These are phyloP conservation scores for Reutealis trisperma DNA, from an alignment of 345 rosid genomes.

Conservation along the genomic window DNA sequence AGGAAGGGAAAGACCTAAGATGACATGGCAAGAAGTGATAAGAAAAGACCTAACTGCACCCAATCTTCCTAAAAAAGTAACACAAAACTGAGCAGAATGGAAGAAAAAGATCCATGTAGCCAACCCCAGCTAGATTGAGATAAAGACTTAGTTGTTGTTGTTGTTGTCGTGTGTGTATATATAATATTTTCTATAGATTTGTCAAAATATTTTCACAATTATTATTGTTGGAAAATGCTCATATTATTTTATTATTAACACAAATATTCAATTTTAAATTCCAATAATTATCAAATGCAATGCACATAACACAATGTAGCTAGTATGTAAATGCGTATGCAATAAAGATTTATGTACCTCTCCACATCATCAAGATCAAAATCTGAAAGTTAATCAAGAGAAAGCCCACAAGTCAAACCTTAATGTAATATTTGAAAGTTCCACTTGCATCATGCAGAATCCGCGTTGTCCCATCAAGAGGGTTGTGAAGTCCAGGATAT, in stretches of 20 bases:
- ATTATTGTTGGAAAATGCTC: too few relatives aligned
- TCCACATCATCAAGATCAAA: constrained; percentile 2
- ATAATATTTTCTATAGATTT: too few relatives aligned
- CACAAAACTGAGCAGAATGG: too few relatives aligned
- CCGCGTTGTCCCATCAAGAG: constrained; percentile 79
- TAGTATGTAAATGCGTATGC: background rate
- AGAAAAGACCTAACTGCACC: too few relatives aligned
- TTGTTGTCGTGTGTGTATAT: too few relatives aligned
- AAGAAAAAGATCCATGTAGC: too few relatives aligned
- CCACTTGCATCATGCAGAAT: constrained; percentile 76
- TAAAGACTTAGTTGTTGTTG: too few relatives aligned
- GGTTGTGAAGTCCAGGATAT: constrained; percentile 95
- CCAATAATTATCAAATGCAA: background rate
- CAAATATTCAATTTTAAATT: background rate
- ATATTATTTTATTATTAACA: background rate
- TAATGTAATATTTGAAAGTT: constrained; percentile 92
- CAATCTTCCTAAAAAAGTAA: too few relatives aligned
- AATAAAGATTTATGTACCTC: background rate
- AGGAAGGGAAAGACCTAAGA: too few relatives aligned
- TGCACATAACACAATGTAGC: background rate
- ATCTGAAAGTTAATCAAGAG: constrained; percentile 14
- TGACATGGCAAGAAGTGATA: too few relatives aligned
- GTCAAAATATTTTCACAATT: background rate
- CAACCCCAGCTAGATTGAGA: too few relatives aligned
- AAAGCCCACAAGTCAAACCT: constrained; percentile 48